Conservation (phyloP, 1,139 yeast species). For the Taiozyma sp. region DNA sequence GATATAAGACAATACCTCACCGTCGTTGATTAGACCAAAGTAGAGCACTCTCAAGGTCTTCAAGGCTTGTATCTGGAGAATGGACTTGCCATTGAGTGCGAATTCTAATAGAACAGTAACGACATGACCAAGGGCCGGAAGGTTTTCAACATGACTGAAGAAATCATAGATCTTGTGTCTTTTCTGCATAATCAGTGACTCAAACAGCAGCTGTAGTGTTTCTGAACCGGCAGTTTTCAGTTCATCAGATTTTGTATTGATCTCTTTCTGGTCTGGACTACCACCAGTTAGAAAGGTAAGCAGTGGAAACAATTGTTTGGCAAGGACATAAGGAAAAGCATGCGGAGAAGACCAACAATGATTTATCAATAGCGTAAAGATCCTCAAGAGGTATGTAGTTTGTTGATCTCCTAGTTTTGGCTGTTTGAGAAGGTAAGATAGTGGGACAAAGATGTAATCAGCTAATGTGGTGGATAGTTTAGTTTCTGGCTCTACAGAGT, state of each 20-base stretch:
- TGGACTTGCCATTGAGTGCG: slow-evolving; percentile 22
- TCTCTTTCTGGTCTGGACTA: slow-evolving; percentile 17
- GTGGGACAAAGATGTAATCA: slow-evolving; percentile 58
- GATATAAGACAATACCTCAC: slow-evolving; percentile 46
- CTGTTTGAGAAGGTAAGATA: slow-evolving; percentile 44
- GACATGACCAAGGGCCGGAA: slow-evolving; percentile 43
- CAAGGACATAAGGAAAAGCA: slow-evolving; percentile 33
- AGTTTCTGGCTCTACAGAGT: slow-evolving; percentile 9
- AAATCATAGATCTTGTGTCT: slow-evolving; percentile 23
- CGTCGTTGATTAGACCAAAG: slow-evolving; percentile 32
- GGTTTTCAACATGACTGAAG: slow-evolving; percentile 29
- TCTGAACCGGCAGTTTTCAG: slow-evolving; percentile 37
- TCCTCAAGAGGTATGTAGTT: slow-evolving; percentile 36
- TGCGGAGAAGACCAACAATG: slow-evolving; percentile 42
- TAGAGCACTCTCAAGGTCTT: slow-evolving; percentile 32
- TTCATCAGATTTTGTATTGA: slow-evolving; percentile 30
- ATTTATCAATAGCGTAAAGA: slow-evolving; percentile 35
- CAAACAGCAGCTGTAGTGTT: slow-evolving; percentile 29
- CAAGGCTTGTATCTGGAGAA: slow-evolving; percentile 32
- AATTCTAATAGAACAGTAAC: slow-evolving; percentile 40
- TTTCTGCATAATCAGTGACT: slow-evolving; percentile 27
- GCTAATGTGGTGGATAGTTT: slow-evolving; percentile 39
- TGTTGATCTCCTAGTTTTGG: slow-evolving; percentile 38
- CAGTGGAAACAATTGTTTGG: slow-evolving; percentile 46
- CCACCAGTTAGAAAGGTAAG: slow-evolving; percentile 43